Conservation (phyloP, 345 rosid genomes). For the Zanthoxylum bungeanum region DNA sequence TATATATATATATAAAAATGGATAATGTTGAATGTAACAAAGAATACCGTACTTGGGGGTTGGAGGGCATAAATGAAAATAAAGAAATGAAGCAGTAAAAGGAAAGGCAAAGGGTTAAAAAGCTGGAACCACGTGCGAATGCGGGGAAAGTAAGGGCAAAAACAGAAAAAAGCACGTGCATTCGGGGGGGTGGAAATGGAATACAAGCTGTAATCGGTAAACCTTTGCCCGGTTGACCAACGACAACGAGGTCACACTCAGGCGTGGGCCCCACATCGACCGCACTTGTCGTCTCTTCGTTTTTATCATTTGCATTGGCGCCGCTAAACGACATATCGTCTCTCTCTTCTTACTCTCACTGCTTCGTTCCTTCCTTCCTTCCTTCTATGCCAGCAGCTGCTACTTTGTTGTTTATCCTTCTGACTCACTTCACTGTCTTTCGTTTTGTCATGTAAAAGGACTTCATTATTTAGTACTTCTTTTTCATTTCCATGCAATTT, state of each 20-base stretch:
- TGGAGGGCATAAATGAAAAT: neutral
- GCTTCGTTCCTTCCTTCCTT: no score
- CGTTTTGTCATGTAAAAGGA: conserved; percentile 8
- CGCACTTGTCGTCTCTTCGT: no score
- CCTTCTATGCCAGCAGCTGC: neutral
- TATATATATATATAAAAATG: no score
- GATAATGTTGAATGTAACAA: neutral
- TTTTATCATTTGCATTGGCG: no score
- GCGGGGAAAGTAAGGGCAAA: conserved; percentile 12
- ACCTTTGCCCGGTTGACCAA: conserved; percentile 61
- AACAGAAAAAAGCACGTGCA: conserved; percentile 30
- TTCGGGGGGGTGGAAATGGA: conserved; percentile 2
- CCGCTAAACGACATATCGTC: conserved; percentile 31
- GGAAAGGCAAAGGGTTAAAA: neutral
- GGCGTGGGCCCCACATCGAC: conserved; percentile 15
- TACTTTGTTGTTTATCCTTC: neutral
- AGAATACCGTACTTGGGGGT: conserved; percentile 11
- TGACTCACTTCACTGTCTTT: neutral
- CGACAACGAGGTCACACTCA: conserved; percentile 41
- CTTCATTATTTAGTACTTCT: neutral
- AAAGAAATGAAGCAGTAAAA: neutral
- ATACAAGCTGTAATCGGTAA: conserved; percentile 27
- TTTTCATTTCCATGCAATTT: no score
- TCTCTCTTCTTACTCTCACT: no score
- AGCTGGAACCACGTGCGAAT: conserved; percentile 48